Evolutionary conservation across 139 green algal species (phyloP).

Genomic region (Micractinium sp.): DNA sequence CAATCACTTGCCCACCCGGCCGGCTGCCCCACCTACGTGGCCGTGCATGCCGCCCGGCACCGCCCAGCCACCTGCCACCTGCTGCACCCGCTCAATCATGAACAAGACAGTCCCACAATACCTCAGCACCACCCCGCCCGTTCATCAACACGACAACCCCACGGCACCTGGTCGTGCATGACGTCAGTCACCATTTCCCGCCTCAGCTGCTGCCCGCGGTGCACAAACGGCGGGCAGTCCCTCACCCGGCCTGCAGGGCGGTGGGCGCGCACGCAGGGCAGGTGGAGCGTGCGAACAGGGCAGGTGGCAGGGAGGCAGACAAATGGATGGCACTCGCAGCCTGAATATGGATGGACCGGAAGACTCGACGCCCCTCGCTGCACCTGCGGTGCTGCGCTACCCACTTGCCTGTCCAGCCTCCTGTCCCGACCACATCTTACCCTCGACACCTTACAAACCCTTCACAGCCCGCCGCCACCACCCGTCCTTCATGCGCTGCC

Average conservation of each 20-base stretch:
- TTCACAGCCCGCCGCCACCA: too few relatives aligned
- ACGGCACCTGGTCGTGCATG: slow-evolving; percentile 20
- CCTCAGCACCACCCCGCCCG: not conserved
- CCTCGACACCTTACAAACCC: too few relatives aligned
- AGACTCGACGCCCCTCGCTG: too few relatives aligned
- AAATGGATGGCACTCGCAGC: too few relatives aligned
- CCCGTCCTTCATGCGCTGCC: too few relatives aligned
- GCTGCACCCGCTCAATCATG: not conserved
- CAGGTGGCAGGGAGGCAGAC: too few relatives aligned
- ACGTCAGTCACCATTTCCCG: not conserved
- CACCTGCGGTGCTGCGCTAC: too few relatives aligned
- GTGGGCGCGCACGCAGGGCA: not conserved
- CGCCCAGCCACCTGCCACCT: not conserved
- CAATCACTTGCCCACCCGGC: too few relatives aligned
- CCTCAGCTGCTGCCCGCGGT: slow-evolving; percentile 26
- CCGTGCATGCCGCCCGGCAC: not conserved
- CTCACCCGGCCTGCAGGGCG: slow-evolving; percentile 3
- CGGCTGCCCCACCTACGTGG: not conserved
- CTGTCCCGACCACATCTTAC: too few relatives aligned
- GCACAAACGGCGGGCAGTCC: slow-evolving; percentile 50
- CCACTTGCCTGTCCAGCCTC: too few relatives aligned
- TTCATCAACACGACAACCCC: not conserved
- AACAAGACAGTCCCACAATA: not conserved
- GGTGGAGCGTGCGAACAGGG: too few relatives aligned
- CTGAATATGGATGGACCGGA: too few relatives aligned